phyloP scores from a whole-genome alignment of 192 early-diverging fungal species.

The Umbelopsis ramanniana region DNA sequence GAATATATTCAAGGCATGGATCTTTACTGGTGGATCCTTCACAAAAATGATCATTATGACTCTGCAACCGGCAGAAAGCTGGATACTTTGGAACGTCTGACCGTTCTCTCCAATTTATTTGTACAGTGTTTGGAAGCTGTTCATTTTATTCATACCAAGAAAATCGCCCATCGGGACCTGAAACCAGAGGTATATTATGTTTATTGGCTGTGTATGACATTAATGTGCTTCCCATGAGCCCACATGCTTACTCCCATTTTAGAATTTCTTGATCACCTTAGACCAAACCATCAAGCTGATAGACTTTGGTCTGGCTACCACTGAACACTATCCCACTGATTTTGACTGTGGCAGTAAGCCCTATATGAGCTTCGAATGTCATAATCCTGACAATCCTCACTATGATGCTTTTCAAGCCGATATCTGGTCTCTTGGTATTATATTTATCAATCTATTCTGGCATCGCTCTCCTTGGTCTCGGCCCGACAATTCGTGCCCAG shows the following conservation, averaged over 20 bases:
- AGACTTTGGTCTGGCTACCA: conserved; percentile 92
- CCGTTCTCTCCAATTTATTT: conserved; percentile 13
- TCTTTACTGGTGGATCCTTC: conserved; percentile 56
- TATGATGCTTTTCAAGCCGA: conserved; percentile 69
- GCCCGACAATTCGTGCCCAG: conserved; percentile 60
- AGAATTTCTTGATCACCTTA: conserved; percentile 25
- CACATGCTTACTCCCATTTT: neutral
- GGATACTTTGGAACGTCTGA: conserved; percentile 25
- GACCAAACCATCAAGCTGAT: conserved; percentile 73
- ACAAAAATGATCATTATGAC: conserved; percentile 43
- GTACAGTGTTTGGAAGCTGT: conserved; percentile 69
- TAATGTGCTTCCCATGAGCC: conserved; percentile 28
- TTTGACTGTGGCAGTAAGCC: conserved; percentile 84
- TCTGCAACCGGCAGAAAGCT: conserved; percentile 31
- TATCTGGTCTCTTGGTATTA: conserved; percentile 76
- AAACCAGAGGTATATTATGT: conserved; percentile 68
- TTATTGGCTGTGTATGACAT: conserved; percentile 45
- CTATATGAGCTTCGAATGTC: conserved; percentile 59
- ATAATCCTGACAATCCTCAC: conserved; percentile 40
- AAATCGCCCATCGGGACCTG: conserved; percentile 88
- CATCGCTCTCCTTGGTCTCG: conserved; percentile 77
- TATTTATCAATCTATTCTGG: conserved; percentile 73
- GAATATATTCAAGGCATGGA: conserved; percentile 62
- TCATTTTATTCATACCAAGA: conserved; percentile 71
- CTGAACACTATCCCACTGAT: conserved; percentile 74